Evolutionary conservation across 202 grass and related monocot species (phyloP), one percentile per base, ranked within the genome.

Genomic region (Bolboschoenoplectus hybrid): DNA sequence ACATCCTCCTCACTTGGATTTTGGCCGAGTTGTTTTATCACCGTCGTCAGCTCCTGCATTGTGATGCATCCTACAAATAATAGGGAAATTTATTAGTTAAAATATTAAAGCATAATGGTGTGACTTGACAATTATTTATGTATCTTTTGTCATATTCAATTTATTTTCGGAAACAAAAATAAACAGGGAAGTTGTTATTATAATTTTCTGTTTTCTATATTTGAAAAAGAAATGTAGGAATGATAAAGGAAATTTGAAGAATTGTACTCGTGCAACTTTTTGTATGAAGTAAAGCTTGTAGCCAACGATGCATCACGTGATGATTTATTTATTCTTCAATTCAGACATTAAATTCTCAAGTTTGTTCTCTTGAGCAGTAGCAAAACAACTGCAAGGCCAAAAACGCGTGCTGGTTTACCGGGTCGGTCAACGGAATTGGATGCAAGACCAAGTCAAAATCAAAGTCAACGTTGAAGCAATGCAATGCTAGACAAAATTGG

Each of bases 61-160:
- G 84, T 89, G 81, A 89, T 91, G 74, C 75, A 62, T 9, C 88
- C 88, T 90, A 39, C 36, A 57, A 58, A 16, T 1, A 70, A 70
- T 45, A 8, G 2, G 9, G 7, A 73, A 70, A 20, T 10, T 73
- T 11, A 47, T 73, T 26, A 73, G n/a, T 19, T 1, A 43, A 19
- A 20, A 72, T 20, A 17, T 70, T 70, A 44, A 72, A 72, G 16
- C 41, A 72, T 65, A 65, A 34, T 64, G 6, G 2, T 60, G 56
- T 17, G 1, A 19, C 14, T 19, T n/a, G 1, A n/a, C 0, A 60
- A 17, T 57, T 57, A 57, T 57, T 11, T 56, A 57, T 17, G 3
- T 57, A 57, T 57, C 9, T 16, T 57, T 57, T 60, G 56, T 60
- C 6, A 17, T 57, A n/a, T 60, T 7, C 14, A 63, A 63, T 8